These are phyloP conservation scores for Candida schatavii DNA, from an alignment of 805 yeast genomes.

Conservation along the genomic window DNA sequence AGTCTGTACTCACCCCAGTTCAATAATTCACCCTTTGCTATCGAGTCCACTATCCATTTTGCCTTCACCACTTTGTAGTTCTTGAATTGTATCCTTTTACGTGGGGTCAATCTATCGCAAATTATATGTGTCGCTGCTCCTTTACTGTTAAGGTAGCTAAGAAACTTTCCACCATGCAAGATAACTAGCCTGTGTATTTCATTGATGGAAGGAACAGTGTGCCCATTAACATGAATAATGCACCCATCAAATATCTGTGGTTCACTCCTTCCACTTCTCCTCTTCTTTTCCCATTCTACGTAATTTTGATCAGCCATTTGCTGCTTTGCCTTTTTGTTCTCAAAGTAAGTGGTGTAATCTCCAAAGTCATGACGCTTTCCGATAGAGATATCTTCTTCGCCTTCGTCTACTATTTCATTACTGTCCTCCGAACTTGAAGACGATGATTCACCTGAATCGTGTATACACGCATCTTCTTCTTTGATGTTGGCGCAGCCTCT, in stretches of 20 bases:
- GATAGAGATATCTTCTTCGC: conserved; percentile 6
- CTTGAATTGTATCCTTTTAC: conserved; percentile 62
- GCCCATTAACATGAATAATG: conserved; percentile 80
- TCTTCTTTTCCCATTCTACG: conserved; percentile 45
- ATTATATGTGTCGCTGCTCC: conserved; percentile 79
- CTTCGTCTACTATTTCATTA: neutral
- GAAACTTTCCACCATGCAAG: conserved; percentile 74
- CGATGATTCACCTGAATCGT: conserved; percentile 9
- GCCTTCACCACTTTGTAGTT: conserved; percentile 78
- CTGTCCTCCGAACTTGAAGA: neutral
- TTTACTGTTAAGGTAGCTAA: conserved; percentile 67
- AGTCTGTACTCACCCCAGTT: conserved; percentile 71
- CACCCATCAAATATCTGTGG: conserved; percentile 58
- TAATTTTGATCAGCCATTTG: conserved; percentile 53
- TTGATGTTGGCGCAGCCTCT: neutral
- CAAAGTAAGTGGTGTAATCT: conserved; percentile 64
- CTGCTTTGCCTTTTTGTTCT: conserved; percentile 59
- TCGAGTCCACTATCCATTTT: conserved; percentile 72
- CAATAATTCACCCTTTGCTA: conserved; percentile 44
- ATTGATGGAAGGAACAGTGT: conserved; percentile 75
- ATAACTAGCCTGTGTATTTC: conserved; percentile 70
- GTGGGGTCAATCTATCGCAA: conserved; percentile 74
- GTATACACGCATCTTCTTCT: too few species aligned
- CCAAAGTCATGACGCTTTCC: conserved; percentile 55
- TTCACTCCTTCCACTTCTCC: conserved; percentile 21